Conservation (phyloP, 1,284 basidiomycete species). For the Ustilago trichophora region DNA sequence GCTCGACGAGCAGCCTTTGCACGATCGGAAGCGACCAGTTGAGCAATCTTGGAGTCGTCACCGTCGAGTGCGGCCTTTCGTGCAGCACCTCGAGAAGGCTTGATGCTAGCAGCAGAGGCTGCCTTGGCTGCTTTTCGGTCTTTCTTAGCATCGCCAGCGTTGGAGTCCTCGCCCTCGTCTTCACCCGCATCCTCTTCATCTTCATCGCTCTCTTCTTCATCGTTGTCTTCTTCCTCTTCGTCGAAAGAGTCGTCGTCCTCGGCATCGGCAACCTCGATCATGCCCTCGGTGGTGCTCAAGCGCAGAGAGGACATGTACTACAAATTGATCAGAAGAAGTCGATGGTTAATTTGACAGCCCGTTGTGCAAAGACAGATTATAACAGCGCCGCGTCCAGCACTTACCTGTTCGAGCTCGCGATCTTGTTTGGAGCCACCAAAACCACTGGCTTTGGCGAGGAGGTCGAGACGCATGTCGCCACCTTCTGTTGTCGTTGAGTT, state of each 20-base stretch:
- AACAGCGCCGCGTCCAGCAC: too few species aligned
- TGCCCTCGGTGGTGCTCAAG: conserved; percentile 36
- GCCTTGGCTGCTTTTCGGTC: conserved; percentile 66
- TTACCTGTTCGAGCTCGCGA: conserved; percentile 51
- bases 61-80: conserved; percentile 23
- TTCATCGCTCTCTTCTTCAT: conserved; percentile 11
- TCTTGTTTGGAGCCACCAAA: conserved; percentile 52
- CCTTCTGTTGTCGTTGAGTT: background rate
- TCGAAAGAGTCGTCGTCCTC: conserved; percentile 11
- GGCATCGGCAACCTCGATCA: conserved; percentile 38
- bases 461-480: conserved; percentile 49
- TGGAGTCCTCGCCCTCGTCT: conserved; percentile 76
- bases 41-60: conserved; percentile 39
- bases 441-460: conserved; percentile 59
- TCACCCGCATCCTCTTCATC: conserved; percentile 69
- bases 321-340: background rate
- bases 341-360: too few species aligned
- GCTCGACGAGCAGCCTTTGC: conserved; percentile 38
- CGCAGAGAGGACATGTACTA: conserved; percentile 49
- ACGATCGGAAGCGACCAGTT: conserved; percentile 52
- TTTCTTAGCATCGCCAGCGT: conserved; percentile 72
- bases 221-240: conserved; percentile 27
- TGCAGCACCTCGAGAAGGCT: conserved; percentile 37
- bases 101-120: conserved; percentile 73
- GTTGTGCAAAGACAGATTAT: too few species aligned